phyloP scores from a whole-genome alignment of 768 basidiomycete genomes.

The Dictyophora rubrovolvata region DNA sequence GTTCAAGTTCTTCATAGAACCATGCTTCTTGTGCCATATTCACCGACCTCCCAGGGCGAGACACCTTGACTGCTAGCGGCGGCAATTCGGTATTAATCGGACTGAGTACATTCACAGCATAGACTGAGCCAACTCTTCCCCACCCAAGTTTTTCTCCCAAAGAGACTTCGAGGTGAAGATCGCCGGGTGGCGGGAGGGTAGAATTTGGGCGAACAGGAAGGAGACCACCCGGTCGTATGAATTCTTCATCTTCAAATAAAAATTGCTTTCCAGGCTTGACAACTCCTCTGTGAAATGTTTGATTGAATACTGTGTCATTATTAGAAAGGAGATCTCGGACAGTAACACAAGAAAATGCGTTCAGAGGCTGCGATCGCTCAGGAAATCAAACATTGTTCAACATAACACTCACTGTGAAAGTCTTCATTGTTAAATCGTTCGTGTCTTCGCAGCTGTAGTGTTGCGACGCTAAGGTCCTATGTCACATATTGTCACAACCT shows the following conservation, averaged over 20 bases:
- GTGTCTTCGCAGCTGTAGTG: too few relatives aligned
- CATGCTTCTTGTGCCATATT: constrained; percentile 5
- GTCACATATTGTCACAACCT: too few relatives aligned
- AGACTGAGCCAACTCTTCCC: background rate
- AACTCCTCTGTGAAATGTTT: background rate
- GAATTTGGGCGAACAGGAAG: background rate
- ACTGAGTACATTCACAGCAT: background rate
- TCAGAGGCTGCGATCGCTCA: background rate
- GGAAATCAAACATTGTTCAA: too few relatives aligned
- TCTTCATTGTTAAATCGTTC: too few relatives aligned
- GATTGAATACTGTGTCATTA: background rate
- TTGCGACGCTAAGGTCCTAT: too few relatives aligned
- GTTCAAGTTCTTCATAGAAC: constrained; percentile 10
- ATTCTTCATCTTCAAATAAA: background rate
- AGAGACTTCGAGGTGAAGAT: background rate
- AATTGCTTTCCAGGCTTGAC: background rate
- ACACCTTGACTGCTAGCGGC: background rate
- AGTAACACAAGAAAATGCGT: background rate
- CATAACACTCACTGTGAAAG: too few relatives aligned
- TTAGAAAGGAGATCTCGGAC: background rate
- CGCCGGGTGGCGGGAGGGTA: background rate
- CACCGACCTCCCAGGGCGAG: background rate
- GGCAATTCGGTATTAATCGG: background rate
- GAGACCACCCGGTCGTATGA: background rate
- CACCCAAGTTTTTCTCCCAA: background rate